phyloP scores from a whole-genome alignment of 164 flowering plant genomes.

The Cinnamomum chago region DNA sequence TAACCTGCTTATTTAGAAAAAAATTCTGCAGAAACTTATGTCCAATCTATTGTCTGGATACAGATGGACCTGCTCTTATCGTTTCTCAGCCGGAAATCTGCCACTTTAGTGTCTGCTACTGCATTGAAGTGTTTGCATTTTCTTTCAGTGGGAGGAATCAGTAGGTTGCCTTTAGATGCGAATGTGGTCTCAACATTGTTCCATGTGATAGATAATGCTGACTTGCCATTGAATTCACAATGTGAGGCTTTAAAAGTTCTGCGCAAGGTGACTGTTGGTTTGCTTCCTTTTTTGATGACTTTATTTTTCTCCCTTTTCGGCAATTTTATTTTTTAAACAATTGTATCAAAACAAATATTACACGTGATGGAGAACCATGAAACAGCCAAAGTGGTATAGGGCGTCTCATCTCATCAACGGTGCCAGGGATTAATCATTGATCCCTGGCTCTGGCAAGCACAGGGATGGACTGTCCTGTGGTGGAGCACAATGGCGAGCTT shows the following conservation, averaged over 20 bases:
- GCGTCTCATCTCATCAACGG: no score
- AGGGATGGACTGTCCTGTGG: no score
- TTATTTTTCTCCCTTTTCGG: no score
- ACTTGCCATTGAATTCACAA: constrained; percentile 33
- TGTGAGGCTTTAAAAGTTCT: constrained; percentile 46
- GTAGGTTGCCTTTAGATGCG: constrained; percentile 20
- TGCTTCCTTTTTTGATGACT: background rate
- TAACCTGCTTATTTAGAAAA: background rate
- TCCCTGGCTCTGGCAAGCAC: no score
- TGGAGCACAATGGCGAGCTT: no score
- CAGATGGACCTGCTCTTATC: constrained; percentile 58
- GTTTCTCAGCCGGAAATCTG: constrained; percentile 32
- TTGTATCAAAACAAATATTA: no score
- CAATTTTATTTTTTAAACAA: no score
- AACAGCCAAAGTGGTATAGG: no score
- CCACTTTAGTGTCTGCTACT: constrained; percentile 32
- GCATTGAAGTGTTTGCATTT: constrained; percentile 49
- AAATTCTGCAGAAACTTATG: constrained; percentile 2
- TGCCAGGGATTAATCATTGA: no score
- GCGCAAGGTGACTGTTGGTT: constrained; percentile 39
- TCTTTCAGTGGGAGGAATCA: constrained; percentile 33
- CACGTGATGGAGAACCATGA: no score
- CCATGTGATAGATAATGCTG: constrained; percentile 29
- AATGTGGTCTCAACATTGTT: constrained; percentile 27
- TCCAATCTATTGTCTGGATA: constrained; percentile 13